Evolutionary conservation across 2,329 filamentous ascomycete species (phyloP).

Genomic region (Sporothrix variecibatus): DNA sequence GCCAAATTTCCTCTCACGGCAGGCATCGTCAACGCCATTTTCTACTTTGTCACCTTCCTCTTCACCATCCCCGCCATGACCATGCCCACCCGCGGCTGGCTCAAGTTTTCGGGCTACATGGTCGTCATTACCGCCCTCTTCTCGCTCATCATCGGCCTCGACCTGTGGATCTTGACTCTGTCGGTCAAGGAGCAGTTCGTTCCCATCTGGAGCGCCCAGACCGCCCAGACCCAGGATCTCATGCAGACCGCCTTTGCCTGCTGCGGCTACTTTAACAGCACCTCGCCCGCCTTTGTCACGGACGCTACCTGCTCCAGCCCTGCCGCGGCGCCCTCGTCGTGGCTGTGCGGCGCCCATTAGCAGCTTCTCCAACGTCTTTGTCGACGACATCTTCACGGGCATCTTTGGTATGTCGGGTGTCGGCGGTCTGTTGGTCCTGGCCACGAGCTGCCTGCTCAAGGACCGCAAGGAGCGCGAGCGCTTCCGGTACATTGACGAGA

Average conservation of each 20-base stretch:
- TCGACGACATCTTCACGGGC: conserved; percentile 77
- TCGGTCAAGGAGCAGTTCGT: conserved; percentile 64
- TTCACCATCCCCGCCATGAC: conserved; percentile 71
- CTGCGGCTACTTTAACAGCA: conserved; percentile 77
- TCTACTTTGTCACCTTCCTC: conserved; percentile 71
- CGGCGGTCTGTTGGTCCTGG: conserved; percentile 68
- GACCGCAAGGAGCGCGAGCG: conserved; percentile 77
- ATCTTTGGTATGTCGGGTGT: conserved; percentile 78
- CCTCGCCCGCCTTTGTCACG: conserved; percentile 69
- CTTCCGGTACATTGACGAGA: conserved; percentile 80
- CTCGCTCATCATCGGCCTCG: conserved; percentile 65
- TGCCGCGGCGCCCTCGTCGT: conserved; percentile 66
- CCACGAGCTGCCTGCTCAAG: conserved; percentile 75
- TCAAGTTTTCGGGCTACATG: conserved; percentile 69
- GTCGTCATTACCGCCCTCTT: conserved; percentile 63
- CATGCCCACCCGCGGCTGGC: conserved; percentile 66
- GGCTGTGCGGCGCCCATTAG: conserved; percentile 71
- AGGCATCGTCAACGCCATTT: conserved; percentile 69
- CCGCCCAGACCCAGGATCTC: conserved; percentile 61
- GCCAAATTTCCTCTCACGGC: conserved; percentile 59
- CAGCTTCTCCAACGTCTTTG: conserved; percentile 67
- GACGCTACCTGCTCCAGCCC: conserved; percentile 69
- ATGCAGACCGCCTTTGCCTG: conserved; percentile 74
- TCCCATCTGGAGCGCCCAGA: conserved; percentile 61
- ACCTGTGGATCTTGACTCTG: conserved; percentile 73